These are phyloP conservation scores for Nemania abortiva DNA, from an alignment of 2,329 filamentous ascomycete species.

Conservation along the genomic window DNA sequence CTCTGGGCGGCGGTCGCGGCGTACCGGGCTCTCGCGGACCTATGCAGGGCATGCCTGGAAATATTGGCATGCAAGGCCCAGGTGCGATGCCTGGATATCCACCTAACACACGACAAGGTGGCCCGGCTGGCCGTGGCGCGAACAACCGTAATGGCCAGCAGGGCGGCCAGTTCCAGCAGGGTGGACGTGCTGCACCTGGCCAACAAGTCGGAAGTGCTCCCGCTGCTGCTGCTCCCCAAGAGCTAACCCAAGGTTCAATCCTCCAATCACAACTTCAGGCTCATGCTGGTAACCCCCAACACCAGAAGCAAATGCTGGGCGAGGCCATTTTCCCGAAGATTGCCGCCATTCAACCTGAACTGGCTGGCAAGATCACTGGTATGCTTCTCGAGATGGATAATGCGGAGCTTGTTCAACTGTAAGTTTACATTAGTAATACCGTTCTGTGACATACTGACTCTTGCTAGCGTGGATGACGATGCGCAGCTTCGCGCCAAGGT, in stretches of 20 bases:
- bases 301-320: constrained; percentile 99
- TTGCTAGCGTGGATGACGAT: constrained; percentile 86
- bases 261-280: constrained; percentile 70
- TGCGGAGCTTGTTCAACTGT: constrained; percentile 91
- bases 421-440: constrained; percentile 63
- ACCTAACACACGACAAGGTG: constrained; percentile 62
- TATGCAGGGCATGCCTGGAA: constrained; percentile 80
- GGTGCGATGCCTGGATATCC: constrained; percentile 67
- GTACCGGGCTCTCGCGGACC: constrained; percentile 75
- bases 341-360: constrained; percentile 89
- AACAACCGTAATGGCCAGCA: constrained; percentile 58
- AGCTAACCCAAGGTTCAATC: constrained; percentile 58
- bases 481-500: constrained; percentile 92
- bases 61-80: constrained; percentile 68
- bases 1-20: constrained; percentile 71
- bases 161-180: constrained; percentile 59
- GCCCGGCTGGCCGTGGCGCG: constrained; percentile 56
- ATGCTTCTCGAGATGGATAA: constrained; percentile 99
- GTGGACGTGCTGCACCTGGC: constrained; percentile 59
- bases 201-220: constrained; percentile 55
- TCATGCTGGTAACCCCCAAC: constrained; percentile 66
- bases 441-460: constrained; percentile 36
- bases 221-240: constrained; percentile 49
- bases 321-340: constrained; percentile 99
- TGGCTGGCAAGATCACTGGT: constrained; percentile 99